Evolutionary conservation across 2,329 filamentous ascomycete species (phyloP).

Genomic region (Rhynchosporium graminicola): DNA sequence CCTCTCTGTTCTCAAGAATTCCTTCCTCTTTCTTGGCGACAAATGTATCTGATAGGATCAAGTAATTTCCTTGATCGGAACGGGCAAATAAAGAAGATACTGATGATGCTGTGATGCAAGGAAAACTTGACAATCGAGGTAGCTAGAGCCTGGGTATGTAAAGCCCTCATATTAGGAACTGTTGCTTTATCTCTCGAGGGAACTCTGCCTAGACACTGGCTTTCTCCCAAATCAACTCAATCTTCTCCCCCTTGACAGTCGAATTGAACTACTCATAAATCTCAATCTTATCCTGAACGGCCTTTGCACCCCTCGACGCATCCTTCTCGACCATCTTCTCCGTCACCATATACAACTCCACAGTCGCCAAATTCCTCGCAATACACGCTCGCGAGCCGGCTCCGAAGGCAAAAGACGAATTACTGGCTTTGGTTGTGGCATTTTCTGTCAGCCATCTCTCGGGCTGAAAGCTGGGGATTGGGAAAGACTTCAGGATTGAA

Average conservation of each 20-base stretch:
- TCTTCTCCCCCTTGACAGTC: conserved; percentile 50
- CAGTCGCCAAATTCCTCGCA: conserved; percentile 49
- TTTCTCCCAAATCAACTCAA: conserved; percentile 43
- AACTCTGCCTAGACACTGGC: conserved; percentile 2
- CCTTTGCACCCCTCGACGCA: conserved; percentile 47
- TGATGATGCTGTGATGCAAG: background rate
- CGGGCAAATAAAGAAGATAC: background rate
- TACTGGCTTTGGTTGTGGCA: conserved; percentile 44
- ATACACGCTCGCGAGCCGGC: conserved; percentile 51
- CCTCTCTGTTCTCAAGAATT: no score
- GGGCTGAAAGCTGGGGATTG: conserved; percentile 46
- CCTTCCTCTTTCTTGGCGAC: no score
- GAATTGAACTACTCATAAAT: conserved; percentile 60
- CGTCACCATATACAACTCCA: conserved; percentile 43
- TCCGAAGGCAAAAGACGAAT: conserved; percentile 51
- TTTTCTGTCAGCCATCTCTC: conserved; percentile 49
- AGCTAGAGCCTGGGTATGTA: background rate
- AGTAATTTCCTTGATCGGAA: no score
- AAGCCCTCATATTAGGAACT: background rate
- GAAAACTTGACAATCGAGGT: background rate
- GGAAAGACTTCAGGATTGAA: conserved; percentile 47
- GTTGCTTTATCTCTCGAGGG: background rate
- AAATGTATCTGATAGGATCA: no score
- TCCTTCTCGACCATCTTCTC: conserved; percentile 46
- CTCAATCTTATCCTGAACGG: conserved; percentile 46